A percentile compares a stretch with the other conserved stretches of the same genome.
Evolutionary conservation across 1,284 basidiomycete species (phyloP).

Genomic region (Retiboletus flavoniger): DNA sequence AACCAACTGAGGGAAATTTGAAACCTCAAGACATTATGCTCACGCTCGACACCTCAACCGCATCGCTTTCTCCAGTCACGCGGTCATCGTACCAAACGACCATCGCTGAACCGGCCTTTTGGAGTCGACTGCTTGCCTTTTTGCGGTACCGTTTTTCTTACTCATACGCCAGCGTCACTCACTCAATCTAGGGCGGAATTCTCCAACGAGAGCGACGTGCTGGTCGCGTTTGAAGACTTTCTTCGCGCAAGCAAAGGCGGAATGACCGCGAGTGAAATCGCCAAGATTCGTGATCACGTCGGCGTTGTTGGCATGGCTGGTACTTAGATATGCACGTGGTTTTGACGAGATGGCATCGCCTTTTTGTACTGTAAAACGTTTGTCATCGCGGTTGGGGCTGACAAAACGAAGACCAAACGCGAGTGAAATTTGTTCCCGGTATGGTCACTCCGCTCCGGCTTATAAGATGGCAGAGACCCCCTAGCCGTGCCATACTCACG

Average conservation of each 20-base stretch:
- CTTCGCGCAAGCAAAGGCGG: slow-evolving; percentile 67
- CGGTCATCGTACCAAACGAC: slow-evolving; percentile 62
- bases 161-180: neutral
- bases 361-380: slow-evolving; percentile 10
- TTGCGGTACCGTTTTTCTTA: slow-evolving; percentile 46
- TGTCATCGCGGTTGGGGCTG: slow-evolving; percentile 10
- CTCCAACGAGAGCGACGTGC: slow-evolving; percentile 50
- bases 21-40: slow-evolving; percentile 63
- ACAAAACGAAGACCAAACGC: neutral
- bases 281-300: slow-evolving; percentile 73
- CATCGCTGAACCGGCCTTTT: slow-evolving; percentile 74
- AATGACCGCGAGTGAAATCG: slow-evolving; percentile 71
- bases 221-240: slow-evolving; percentile 72
- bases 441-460: slow-evolving; percentile 14
- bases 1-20: slow-evolving; percentile 31
- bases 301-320: slow-evolving; percentile 80
- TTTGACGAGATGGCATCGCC: neutral
- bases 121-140: slow-evolving; percentile 67
- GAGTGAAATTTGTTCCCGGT: slow-evolving; percentile 9
- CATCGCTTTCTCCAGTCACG: slow-evolving; percentile 43
- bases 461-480: slow-evolving; percentile 12
- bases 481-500: slow-evolving; percentile 1
- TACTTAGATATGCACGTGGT: slow-evolving; percentile 30
- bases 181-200: slow-evolving; percentile 53
- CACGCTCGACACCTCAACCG: slow-evolving; percentile 55